Conservation (phyloP, 352 stramenopile genomes). For the Phytophthora cactorum region DNA sequence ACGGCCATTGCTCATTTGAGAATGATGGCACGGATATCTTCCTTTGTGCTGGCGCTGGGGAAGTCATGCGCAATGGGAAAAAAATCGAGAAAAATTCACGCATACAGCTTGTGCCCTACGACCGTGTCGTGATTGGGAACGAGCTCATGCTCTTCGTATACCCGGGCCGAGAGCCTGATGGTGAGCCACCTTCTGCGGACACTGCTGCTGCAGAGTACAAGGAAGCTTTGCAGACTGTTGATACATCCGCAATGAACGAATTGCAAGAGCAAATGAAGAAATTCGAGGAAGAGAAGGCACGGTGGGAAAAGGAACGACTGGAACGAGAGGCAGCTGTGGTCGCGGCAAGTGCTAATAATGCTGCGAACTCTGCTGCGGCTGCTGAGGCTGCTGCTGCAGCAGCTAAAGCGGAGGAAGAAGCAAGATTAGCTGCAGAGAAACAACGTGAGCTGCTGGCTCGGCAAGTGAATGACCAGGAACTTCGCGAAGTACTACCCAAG, state of each 20-base stretch:
- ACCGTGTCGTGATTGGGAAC: constrained; percentile 86
- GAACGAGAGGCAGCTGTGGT: constrained; percentile 45
- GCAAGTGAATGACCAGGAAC: constrained; percentile 91
- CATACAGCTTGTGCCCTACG: constrained; percentile 59
- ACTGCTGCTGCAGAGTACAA: constrained; percentile 91
- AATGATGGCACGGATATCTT: constrained; percentile 50
- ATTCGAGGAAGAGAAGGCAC: constrained; percentile 89
- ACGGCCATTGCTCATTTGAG: constrained; percentile 87
- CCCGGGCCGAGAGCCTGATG: constrained; percentile 49
- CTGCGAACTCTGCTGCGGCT: constrained; percentile 19
- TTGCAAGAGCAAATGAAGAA: constrained; percentile 91
- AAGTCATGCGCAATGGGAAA: constrained; percentile 90
- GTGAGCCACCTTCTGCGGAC: constrained; percentile 77
- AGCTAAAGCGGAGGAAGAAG: constrained; percentile 46
- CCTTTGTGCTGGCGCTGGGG: constrained; percentile 75
- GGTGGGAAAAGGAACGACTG: constrained; percentile 87
- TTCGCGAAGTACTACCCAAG: constrained; percentile 93
- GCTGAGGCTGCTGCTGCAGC: constrained; percentile 45
- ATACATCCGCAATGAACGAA: constrained; percentile 76
- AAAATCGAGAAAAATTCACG: constrained; percentile 56
- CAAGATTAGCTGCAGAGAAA: constrained; percentile 41
- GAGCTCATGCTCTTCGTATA: constrained; percentile 90
- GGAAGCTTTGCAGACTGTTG: constrained; percentile 74
- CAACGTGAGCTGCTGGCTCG: constrained; percentile 74
- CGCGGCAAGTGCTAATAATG: constrained; percentile 33